These are phyloP conservation scores for Kwoniella newhampshirensis DNA, from an alignment of 768 basidiomycete genomes.

Conservation along the genomic window DNA sequence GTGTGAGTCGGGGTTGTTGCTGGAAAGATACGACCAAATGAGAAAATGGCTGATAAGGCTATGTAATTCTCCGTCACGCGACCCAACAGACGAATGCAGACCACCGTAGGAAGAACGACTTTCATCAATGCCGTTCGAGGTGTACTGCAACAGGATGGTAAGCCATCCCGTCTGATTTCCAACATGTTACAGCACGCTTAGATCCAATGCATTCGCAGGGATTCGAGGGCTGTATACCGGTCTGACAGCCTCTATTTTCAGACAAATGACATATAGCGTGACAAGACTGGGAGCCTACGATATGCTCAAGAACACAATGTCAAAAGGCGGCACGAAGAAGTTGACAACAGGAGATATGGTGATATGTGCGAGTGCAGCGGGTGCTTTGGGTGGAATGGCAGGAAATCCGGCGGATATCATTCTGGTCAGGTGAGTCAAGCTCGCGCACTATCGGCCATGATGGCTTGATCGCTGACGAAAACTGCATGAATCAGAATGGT, in stretches of 20 bases:
- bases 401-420: constrained; percentile 49
- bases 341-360: constrained; percentile 38
- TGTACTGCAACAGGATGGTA: constrained; percentile 31
- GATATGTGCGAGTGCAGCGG: constrained; percentile 46
- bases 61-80: not conserved
- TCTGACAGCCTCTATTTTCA: constrained; percentile 47
- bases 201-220: constrained; percentile 19
- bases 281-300: constrained; percentile 52
- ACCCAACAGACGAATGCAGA: constrained; percentile 42
- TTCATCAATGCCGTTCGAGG: constrained; percentile 29
- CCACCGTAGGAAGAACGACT: constrained; percentile 32
- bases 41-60: not conserved
- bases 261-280: constrained; percentile 46
- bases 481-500: constrained; percentile 37
- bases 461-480: not conserved
- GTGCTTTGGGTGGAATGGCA: constrained; percentile 47
- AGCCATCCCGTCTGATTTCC: constrained; percentile 1
- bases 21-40: not conserved
- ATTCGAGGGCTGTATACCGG: constrained; percentile 50
- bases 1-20: constrained; percentile 39
- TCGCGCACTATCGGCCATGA: not conserved
- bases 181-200: not conserved
- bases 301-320: constrained; percentile 39
- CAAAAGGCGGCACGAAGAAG: constrained; percentile 25
- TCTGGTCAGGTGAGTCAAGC: constrained; percentile 30